A percentile compares a stretch with the other conserved stretches of the same genome.
These are phyloP conservation scores for Colletotrichum gloeosporioides DNA, from an alignment of 2,329 filamentous ascomycete species.

Conservation along the genomic window DNA sequence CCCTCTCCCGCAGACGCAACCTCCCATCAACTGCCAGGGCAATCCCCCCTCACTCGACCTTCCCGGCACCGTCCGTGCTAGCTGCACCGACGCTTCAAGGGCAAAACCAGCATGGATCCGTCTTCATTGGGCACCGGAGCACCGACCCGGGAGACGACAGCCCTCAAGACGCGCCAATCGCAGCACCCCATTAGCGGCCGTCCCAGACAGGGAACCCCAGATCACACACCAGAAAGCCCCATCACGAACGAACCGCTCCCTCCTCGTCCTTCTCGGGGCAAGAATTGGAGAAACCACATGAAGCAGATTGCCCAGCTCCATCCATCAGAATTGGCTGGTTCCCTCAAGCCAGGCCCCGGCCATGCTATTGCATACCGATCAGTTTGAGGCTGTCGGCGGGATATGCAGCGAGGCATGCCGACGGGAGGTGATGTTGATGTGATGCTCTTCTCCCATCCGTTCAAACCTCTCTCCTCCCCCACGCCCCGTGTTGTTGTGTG, in stretches of 20 bases:
- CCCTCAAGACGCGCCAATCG: conserved; percentile 12
- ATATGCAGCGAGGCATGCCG: neutral
- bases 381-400: neutral
- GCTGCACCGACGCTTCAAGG: conserved; percentile 5
- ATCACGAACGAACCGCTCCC: conserved; percentile 1
- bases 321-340: neutral
- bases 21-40: neutral
- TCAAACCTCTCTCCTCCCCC: neutral
- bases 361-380: neutral
- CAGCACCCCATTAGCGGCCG: conserved; percentile 3
- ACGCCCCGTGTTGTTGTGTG: neutral
- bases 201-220: conserved; percentile 7
- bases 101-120: neutral
- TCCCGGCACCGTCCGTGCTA: neutral
- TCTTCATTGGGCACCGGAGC: conserved; percentile 6
- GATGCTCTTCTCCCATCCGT: neutral
- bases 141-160: neutral
- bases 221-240: neutral
- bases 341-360: neutral
- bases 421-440: neutral
- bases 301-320: neutral
- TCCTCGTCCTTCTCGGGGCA: neutral
- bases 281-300: conserved; percentile 15
- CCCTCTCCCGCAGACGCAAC: neutral
- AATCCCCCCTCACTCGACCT: neutral